Evolutionary conservation across 225 moss, liverwort and hornwort genomes (phyloP).

Genomic region (Pseudisothecium myosuroides): DNA sequence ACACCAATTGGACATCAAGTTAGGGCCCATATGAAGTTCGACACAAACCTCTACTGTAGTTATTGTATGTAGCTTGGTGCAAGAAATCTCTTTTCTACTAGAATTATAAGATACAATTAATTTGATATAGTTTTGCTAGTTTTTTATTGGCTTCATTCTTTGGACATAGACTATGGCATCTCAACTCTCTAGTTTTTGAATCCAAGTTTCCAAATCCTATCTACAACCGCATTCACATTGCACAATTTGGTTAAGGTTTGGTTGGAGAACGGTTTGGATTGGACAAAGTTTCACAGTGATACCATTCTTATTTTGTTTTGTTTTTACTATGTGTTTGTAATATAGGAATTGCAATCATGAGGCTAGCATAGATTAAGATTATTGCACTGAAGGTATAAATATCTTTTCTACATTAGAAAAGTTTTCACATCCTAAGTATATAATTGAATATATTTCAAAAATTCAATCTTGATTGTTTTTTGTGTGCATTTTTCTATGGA

Average conservation of each 20-base stretch:
- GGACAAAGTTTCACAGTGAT: fast-evolving
- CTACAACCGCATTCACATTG: neutral
- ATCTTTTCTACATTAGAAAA: neutral
- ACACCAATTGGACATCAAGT: too few species aligned
- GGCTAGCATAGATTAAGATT: too few species aligned
- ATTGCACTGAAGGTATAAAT: fast-evolving
- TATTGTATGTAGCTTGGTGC: neutral
- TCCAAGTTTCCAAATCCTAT: neutral
- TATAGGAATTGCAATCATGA: fast-evolving
- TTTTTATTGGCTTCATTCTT: too few species aligned
- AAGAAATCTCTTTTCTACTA: too few species aligned
- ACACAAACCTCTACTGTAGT: too few species aligned
- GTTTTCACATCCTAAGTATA: neutral
- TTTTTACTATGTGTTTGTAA: neutral
- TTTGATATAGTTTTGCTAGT: neutral
- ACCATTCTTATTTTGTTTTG: neutral
- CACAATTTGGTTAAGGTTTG: fast-evolving
- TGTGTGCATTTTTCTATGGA: neutral
- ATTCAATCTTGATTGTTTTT: neutral
- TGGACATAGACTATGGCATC: too few species aligned
- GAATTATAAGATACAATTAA: neutral
- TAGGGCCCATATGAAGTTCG: fast-evolving
- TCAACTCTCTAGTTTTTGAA: too few species aligned
- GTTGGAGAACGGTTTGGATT: too few species aligned
- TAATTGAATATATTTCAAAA: neutral